These are phyloP conservation scores for Neopestalotiopsis sp. DNA, from an alignment of 2,329 filamentous ascomycete genomes.

Conservation along the genomic window DNA sequence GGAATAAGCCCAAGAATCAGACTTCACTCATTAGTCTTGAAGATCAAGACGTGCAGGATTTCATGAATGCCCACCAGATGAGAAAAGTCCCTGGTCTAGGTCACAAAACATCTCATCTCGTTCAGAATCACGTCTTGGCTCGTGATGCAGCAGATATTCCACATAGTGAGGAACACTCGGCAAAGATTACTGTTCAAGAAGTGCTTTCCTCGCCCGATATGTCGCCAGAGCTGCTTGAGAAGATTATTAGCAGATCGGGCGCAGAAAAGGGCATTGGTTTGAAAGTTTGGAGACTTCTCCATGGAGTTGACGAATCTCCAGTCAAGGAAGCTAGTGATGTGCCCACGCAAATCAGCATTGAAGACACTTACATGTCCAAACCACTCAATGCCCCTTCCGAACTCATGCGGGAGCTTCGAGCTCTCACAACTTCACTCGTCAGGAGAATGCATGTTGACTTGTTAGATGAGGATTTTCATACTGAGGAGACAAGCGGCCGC, in stretches of 20 bases:
- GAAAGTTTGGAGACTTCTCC: slow-evolving; percentile 78
- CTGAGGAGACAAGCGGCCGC: slow-evolving; percentile 29
- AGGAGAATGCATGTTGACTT: slow-evolving; percentile 82
- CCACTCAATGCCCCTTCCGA: slow-evolving; percentile 69
- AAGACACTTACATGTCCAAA: slow-evolving; percentile 81
- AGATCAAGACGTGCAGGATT: slow-evolving; percentile 60
- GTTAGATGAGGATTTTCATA: slow-evolving; percentile 43
- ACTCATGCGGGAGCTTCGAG: slow-evolving; percentile 71
- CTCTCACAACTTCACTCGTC: slow-evolving; percentile 73
- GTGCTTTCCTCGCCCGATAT: slow-evolving; percentile 69
- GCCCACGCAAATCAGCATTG: slow-evolving; percentile 90
- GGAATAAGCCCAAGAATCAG: slow-evolving; percentile 87
- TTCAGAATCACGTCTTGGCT: slow-evolving; percentile 63
- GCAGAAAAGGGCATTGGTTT: slow-evolving; percentile 73
- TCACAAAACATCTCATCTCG: slow-evolving; percentile 73
- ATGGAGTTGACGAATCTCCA: slow-evolving; percentile 78
- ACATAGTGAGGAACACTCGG: slow-evolving; percentile 44
- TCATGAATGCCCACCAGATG: slow-evolving; percentile 78
- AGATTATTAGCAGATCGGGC: slow-evolving; percentile 72
- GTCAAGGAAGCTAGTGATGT: slow-evolving; percentile 75
- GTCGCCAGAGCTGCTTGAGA: slow-evolving; percentile 68
- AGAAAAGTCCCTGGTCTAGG: slow-evolving; percentile 87
- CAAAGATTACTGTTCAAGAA: slow-evolving; percentile 65
- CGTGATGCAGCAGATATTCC: slow-evolving; percentile 39
- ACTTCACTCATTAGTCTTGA: slow-evolving; percentile 79